Evolutionary conservation across 2,329 filamentous ascomycete species (phyloP), one percentile per base, ranked within the genome.

Genomic region (Gremmenia infestans): DNA sequence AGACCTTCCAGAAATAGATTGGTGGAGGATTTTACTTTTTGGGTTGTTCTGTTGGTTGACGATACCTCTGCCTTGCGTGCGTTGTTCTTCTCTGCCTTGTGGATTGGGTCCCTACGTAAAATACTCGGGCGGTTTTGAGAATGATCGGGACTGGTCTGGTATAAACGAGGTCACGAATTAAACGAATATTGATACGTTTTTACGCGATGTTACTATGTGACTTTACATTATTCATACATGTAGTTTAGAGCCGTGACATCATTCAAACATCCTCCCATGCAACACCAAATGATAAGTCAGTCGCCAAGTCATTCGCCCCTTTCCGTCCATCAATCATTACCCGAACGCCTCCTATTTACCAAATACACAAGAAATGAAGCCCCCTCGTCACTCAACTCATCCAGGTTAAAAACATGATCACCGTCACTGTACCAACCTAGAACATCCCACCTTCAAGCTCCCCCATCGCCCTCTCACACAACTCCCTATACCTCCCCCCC

Each of bases 381-480:
- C 28, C 1, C 28, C 28, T 28, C 28, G 11, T 32, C 28, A 32
- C 9, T 32, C 28, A 32, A 11, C 28, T 32, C 9, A 32, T 32
- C 9, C 28, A 11, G 28, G 28, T n/a, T 32, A 9, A 32, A 11
- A 32, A 32, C 9, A 32, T 11, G 9, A 4, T 32, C 28, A 11
- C 7, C 25, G 25, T 22, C 19, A 22, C 9, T 32, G 28, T 11
- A 32, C 39, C 39, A 6, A 40, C 14, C 37, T 40, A 40, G 12
- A 45, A 45, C 11, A 25, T 12, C 12, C 42, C 42, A 2, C 56
- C 54, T 11, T 55, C 52, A 42, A 65, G 22, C 49, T 68, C 65
- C 2, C 12, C 39, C 25, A 67, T 48, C 2, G 61, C 66, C 32
- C 52, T 60, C 49, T 68, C 62, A 46, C 65, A 66, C 25, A 70